Evolutionary conservation across 306 rosid species (phyloP), one percentile per base, ranked within the genome.

Genomic region (Trifolium dubium): DNA sequence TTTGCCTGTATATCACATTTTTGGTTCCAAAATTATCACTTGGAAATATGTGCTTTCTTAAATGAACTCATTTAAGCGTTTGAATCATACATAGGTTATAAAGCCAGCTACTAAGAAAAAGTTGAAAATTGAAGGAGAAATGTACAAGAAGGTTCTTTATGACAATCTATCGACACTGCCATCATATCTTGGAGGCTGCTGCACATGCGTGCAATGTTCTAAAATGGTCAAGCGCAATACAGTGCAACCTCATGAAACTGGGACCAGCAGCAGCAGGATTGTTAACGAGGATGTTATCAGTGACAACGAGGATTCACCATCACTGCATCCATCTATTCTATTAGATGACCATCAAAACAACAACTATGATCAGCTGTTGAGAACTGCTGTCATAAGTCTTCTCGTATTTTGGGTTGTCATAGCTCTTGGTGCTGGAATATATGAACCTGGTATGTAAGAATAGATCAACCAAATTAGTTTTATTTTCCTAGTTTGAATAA

Each of bases 81-180:
- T 79, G 75, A 49, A 32, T 73, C 61, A 40, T 81, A 92, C 61
- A 40, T 81, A 92, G 99, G 88, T 94, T 81, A 58, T 94, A 81
- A 92, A 83, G 83, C 97, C 96, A 11, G 50, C 50, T 6, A 92
- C 99, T 3, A 86, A 82, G 74, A 82, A 89, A 71, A 94, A 94
- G 86, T 79, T 94, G 86, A 92, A 79, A 80, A 76, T 94, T 77
- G 89, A 50, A 77, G 98, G 99, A 66, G 86, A 84, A 47, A 79
- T 60, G 85, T 86, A 85, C 75, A 72, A 41, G 69, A 89, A 82
- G 81, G 85, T 83, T 75, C 90, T 95, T 28, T 58, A 61, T 39
- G 97, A 95, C 69, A 53, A 80, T 84, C 83, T 92, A 46, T 56
- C 55, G 13, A 76, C 77, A 31, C 79, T 86, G 29, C 98, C 99